Evolutionary conservation across 1,284 basidiomycete genomes (phyloP).

Genomic region (Naganishia sp.): DNA sequence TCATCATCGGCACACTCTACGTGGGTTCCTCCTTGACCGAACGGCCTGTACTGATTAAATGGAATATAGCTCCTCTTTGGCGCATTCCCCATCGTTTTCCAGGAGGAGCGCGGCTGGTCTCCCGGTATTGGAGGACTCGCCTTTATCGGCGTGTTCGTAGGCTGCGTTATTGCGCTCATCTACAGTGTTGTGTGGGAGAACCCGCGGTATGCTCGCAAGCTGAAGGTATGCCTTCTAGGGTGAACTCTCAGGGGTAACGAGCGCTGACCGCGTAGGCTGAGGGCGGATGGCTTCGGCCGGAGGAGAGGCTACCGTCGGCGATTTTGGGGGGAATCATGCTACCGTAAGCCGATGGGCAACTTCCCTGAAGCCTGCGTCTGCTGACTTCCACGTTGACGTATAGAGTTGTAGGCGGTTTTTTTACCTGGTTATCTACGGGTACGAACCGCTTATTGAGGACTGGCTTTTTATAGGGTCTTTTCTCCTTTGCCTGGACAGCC

Average conservation of each 20-base stretch:
- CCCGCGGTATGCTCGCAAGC: conserved; percentile 37
- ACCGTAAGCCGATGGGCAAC: conserved; percentile 46
- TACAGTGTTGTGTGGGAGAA: conserved; percentile 57
- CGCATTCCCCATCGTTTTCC: conserved; percentile 51
- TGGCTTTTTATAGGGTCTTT: conserved; percentile 30
- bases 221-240: conserved; percentile 11
- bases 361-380: too few species aligned
- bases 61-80: conserved; percentile 44
- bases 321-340: conserved; percentile 62
- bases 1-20: conserved; percentile 52
- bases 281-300: conserved; percentile 38
- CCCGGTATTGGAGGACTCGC: conserved; percentile 63
- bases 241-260: not conserved
- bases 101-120: conserved; percentile 44
- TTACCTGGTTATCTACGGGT: not conserved
- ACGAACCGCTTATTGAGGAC: not conserved
- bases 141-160: conserved; percentile 67
- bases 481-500: conserved; percentile 59
- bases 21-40: conserved; percentile 31
- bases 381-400: not conserved
- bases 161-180: conserved; percentile 60
- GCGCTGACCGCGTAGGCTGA: conserved; percentile 6
- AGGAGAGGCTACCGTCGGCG: conserved; percentile 63
- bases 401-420: not conserved
- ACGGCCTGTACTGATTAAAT: not conserved